These are phyloP conservation scores for Psilocybe mexicana DNA, from an alignment of 1,284 basidiomycete genomes.

Conservation along the genomic window DNA sequence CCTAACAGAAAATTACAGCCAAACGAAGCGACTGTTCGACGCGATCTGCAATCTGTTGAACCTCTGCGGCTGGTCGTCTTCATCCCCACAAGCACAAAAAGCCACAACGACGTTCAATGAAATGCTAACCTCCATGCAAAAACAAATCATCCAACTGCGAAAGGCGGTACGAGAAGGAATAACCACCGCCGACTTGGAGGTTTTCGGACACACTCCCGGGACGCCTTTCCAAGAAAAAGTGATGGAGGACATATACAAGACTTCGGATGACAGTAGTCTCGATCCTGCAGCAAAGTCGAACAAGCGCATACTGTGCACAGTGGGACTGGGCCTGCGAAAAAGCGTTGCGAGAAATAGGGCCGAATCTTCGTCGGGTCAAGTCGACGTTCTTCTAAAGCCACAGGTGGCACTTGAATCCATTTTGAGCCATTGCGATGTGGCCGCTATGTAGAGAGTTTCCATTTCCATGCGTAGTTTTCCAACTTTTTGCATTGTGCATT, in stretches of 20 bases:
- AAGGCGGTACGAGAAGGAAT: constrained; percentile 24
- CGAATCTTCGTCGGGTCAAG: background rate
- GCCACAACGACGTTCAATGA: constrained; percentile 15
- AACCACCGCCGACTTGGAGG: constrained; percentile 27
- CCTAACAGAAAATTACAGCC: background rate
- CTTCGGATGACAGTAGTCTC: background rate
- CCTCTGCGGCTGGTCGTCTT: constrained; percentile 17
- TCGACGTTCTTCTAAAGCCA: background rate
- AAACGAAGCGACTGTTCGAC: background rate
- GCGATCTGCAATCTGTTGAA: background rate
- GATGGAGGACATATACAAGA: background rate
- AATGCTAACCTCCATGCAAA: constrained; percentile 18
- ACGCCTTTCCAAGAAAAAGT: constrained; percentile 10
- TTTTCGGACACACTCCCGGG: constrained; percentile 12
- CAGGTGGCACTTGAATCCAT: background rate
- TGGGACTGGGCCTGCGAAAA: background rate
- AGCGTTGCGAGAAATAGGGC: background rate
- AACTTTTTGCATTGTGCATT: too few species aligned
- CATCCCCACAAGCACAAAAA: constrained; percentile 11
- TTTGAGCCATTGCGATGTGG: background rate
- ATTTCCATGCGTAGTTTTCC: too few species aligned
- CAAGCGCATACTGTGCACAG: background rate
- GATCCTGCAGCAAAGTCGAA: background rate
- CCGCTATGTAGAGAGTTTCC: background rate
- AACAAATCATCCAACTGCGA: constrained; percentile 21